Percentiles rank a stretch among this genome's conserved stretches.
phyloP scores from a whole-genome alignment of 371 early-diverging fungal species.

The Syncephalastrum monosporum region DNA sequence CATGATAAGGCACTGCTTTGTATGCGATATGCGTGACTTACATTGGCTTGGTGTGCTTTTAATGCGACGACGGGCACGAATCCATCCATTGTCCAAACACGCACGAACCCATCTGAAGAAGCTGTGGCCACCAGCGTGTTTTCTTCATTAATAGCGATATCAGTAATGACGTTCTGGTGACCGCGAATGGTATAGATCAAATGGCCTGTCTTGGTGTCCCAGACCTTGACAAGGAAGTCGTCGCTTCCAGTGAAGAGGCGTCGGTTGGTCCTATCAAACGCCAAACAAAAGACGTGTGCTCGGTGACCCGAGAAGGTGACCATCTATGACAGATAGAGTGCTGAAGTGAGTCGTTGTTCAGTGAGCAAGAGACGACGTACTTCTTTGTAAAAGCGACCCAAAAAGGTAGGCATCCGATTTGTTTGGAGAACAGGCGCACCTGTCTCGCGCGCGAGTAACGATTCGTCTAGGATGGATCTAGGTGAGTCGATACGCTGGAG shows the following conservation, averaged over 20 bases:
- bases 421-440: conserved; percentile 20
- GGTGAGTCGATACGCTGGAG: not conserved
- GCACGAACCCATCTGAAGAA: conserved; percentile 76
- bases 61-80: conserved; percentile 71
- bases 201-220: conserved; percentile 82
- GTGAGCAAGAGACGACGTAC: conserved; percentile 20
- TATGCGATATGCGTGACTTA: conserved; percentile 13
- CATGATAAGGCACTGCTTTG: not conserved
- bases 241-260: conserved; percentile 84
- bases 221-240: conserved; percentile 84
- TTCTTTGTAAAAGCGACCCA: conserved; percentile 37
- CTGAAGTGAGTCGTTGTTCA: conserved; percentile 13
- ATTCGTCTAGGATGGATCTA: conserved; percentile 21
- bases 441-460: conserved; percentile 33
- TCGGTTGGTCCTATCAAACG: conserved; percentile 73
- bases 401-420: conserved; percentile 22
- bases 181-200: conserved; percentile 83
- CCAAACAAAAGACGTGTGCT: conserved; percentile 69
- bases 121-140: conserved; percentile 86
- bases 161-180: conserved; percentile 78
- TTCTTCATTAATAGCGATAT: conserved; percentile 77
- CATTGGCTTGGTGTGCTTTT: conserved; percentile 36
- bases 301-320: conserved; percentile 77
- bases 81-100: conserved; percentile 79
- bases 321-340: conserved; percentile 35